Conservation (phyloP, 148 eudicot species). For the Polygonum maritimum region DNA sequence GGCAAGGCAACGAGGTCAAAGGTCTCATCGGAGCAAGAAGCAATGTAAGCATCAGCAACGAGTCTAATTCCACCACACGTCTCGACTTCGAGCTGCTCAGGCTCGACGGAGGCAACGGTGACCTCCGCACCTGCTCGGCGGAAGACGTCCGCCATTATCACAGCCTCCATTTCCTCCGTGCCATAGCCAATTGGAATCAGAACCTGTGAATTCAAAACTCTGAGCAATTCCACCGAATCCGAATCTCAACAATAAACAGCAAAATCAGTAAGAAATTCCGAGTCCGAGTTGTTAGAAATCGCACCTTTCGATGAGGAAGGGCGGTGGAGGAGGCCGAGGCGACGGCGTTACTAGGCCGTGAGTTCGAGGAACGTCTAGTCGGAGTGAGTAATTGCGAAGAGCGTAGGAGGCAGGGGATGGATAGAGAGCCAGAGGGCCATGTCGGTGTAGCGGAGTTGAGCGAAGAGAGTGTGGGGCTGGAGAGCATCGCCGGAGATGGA, state of each 20-base stretch:
- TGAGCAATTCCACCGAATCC: background rate
- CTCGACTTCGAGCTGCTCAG: slow-evolving; percentile 57
- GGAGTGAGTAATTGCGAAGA: background rate
- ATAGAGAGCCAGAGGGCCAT: background rate
- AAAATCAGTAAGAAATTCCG: background rate
- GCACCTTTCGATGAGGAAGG: slow-evolving; percentile 1
- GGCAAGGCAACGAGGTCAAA: slow-evolving; percentile 90
- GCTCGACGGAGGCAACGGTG: slow-evolving; percentile 82
- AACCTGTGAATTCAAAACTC: slow-evolving; percentile 31
- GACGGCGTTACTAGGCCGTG: background rate
- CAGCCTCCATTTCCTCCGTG: slow-evolving; percentile 94
- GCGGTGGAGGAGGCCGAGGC: background rate
- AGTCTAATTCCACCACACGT: slow-evolving; percentile 65
- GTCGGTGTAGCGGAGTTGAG: background rate
- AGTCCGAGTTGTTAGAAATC: background rate
- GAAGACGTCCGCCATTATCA: slow-evolving; percentile 59
- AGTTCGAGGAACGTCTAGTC: background rate
- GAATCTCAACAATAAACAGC: background rate
- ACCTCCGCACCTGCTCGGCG: slow-evolving; percentile 85
- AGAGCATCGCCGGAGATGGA: background rate
- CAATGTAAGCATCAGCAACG: slow-evolving; percentile 65
- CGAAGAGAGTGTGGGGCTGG: background rate
- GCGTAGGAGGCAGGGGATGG: background rate
- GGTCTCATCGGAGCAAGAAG: slow-evolving; percentile 44
- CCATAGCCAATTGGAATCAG: slow-evolving; percentile 88